A percentile compares a stretch with the other conserved stretches of the same genome.
These are phyloP conservation scores for Drosera spatulata DNA, from an alignment of 179 eudicot genomes.

Conservation along the genomic window DNA sequence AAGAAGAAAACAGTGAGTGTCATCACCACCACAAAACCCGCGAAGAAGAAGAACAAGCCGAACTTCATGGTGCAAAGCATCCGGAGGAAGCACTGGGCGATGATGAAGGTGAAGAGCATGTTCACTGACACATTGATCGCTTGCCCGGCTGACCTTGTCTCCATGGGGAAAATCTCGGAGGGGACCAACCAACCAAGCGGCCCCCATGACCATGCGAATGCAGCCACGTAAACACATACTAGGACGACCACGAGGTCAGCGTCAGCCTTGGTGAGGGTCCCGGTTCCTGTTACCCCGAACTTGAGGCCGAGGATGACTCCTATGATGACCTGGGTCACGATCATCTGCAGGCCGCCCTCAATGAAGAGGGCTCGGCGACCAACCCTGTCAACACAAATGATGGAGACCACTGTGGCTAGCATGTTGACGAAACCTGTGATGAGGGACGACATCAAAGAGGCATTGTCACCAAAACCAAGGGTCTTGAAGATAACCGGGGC, in stretches of 20 bases:
- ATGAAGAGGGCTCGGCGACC: no score
- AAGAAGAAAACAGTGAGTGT: neutral
- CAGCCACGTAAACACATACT: constrained; percentile 8
- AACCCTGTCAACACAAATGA: no score
- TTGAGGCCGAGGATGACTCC: constrained; percentile 44
- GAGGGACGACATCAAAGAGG: no score
- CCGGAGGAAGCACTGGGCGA: constrained; percentile 10
- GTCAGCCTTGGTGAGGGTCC: constrained; percentile 20
- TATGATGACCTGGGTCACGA: no score
- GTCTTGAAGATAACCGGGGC: no score
- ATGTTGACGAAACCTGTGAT: no score
- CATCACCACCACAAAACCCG: constrained; percentile 4
- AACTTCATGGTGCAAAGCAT: constrained; percentile 15
- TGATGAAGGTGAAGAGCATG: constrained; percentile 19
- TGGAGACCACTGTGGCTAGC: no score
- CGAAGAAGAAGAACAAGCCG: constrained; percentile 14
- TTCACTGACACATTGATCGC: constrained; percentile 12
- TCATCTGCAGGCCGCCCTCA: no score
- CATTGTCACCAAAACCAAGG: no score
- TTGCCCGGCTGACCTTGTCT: constrained; percentile 14
- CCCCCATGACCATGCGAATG: constrained; percentile 23
- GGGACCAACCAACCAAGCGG: constrained; percentile 19
- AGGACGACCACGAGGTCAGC: constrained; percentile 5
- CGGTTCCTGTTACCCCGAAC: no score
- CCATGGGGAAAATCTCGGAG: constrained; percentile 17